A percentile compares a stretch with the other conserved stretches of the same genome.
These are phyloP conservation scores for Auriscalpium microsporum DNA, from an alignment of 768 basidiomycete genomes.

Conservation along the genomic window DNA sequence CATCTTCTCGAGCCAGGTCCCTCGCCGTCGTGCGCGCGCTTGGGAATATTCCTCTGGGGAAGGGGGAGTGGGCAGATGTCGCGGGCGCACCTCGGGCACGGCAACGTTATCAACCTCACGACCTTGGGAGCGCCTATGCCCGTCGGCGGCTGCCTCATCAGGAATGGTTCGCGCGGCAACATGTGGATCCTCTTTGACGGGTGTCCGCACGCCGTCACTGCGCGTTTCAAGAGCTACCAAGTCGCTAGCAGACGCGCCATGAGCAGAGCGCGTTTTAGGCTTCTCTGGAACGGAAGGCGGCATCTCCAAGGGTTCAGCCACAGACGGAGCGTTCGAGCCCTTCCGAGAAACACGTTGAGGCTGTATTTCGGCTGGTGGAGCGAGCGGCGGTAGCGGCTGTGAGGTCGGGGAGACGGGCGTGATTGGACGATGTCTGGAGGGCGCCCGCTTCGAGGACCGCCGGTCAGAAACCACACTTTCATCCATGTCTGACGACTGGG, in stretches of 20 bases:
- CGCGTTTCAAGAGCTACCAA: neutral
- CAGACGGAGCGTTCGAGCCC: neutral
- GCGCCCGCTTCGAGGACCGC: neutral
- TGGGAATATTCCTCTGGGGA: conserved; percentile 32
- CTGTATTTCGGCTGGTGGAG: neutral
- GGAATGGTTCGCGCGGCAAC: neutral
- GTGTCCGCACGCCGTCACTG: neutral
- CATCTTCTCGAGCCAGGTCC: conserved; percentile 31
- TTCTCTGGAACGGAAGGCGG: neutral
- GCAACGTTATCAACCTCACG: conserved; percentile 1
- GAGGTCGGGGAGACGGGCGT: conserved; percentile 1
- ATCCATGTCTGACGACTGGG: neutral
- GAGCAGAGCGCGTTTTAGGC: neutral
- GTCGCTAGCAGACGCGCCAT: conserved; percentile 1
- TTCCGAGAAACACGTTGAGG: neutral
- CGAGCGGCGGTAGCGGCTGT: neutral
- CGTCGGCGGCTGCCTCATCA: neutral
- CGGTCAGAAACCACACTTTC: neutral
- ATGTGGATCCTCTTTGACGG: neutral
- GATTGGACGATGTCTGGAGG: conserved; percentile 5
- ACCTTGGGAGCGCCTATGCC: neutral
- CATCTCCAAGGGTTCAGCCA: neutral
- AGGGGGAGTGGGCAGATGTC: conserved; percentile 12
- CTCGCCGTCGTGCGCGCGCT: conserved; percentile 33
- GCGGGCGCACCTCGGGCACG: conserved; percentile 4